phyloP scores from a whole-genome alignment of 2,329 filamentous ascomycete genomes.

The Fusarium verrucosum region DNA sequence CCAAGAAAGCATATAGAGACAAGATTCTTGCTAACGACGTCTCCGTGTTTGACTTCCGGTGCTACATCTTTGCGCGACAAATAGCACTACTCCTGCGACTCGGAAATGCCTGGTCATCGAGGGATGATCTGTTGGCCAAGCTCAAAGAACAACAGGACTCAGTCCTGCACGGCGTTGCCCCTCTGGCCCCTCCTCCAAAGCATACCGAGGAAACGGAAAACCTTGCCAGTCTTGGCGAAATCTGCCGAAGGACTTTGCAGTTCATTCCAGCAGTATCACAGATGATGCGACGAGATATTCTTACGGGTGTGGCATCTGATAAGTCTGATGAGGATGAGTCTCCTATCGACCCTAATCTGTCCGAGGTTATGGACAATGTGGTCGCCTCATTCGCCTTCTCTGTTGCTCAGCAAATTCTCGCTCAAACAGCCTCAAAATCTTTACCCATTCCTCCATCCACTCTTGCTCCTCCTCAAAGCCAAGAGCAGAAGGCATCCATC shows the following conservation, averaged over 20 bases:
- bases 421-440: conserved; percentile 75
- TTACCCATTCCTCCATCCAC: conserved; percentile 72
- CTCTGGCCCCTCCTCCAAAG: conserved; percentile 58
- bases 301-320: conserved; percentile 64
- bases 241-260: conserved; percentile 82
- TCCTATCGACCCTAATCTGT: conserved; percentile 50
- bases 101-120: conserved; percentile 74
- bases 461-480: conserved; percentile 55
- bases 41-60: conserved; percentile 93
- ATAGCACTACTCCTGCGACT: conserved; percentile 82
- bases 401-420: conserved; percentile 77
- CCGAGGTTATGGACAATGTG: conserved; percentile 74
- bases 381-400: conserved; percentile 82
- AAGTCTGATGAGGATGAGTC: conserved; percentile 49
- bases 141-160: conserved; percentile 70
- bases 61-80: conserved; percentile 92
- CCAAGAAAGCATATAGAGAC: conserved; percentile 85
- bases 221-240: conserved; percentile 81
- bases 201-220: conserved; percentile 74
- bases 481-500: conserved; percentile 70
- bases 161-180: conserved; percentile 65
- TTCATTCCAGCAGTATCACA: conserved; percentile 85
- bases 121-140: conserved; percentile 69
- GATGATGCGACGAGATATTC: conserved; percentile 81
- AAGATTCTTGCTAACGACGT: conserved; percentile 95